These are phyloP conservation scores for Crithidia brevicula DNA, from an alignment of 208 protist species.

Conservation along the genomic window DNA sequence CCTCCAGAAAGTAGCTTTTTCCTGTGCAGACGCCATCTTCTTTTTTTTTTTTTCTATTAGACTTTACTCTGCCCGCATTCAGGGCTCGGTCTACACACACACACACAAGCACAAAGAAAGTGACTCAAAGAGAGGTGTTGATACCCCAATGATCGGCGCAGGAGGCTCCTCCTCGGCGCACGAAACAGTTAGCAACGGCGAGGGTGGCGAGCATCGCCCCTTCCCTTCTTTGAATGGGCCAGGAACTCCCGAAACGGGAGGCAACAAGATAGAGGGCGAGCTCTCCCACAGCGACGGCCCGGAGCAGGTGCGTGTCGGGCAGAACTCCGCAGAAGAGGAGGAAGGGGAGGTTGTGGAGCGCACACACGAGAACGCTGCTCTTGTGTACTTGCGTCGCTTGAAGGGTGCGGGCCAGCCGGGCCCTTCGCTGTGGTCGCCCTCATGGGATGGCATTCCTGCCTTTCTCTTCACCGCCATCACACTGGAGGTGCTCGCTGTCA, in stretches of 20 bases:
- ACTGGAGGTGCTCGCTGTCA: slow-evolving; percentile 51
- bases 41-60: too few relatives aligned
- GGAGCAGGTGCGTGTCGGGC: not conserved
- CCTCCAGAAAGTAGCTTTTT: too few relatives aligned
- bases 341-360: slow-evolving; percentile 30
- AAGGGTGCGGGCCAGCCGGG: slow-evolving; percentile 44
- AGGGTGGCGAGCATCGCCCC: not conserved
- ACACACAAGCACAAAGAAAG: too few relatives aligned
- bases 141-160: slow-evolving; percentile 4
- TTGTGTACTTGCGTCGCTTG: slow-evolving; percentile 49
- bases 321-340: slow-evolving; percentile 14
- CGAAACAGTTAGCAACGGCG: not conserved
- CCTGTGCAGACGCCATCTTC: too few relatives aligned
- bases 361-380: slow-evolving; percentile 11
- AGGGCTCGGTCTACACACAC: too few relatives aligned
- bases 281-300: not conserved
- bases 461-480: slow-evolving; percentile 64
- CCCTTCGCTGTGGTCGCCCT: slow-evolving; percentile 36
- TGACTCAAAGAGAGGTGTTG: too few relatives aligned
- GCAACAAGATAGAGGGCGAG: slow-evolving; percentile 6
- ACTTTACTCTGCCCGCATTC: too few relatives aligned
- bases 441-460: slow-evolving; percentile 45
- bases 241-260: not conserved
- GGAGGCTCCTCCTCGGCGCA: not conserved
- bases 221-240: not conserved